These are phyloP conservation scores for Puccinia novopanici DNA, from an alignment of 1,284 basidiomycete genomes.

Conservation along the genomic window DNA sequence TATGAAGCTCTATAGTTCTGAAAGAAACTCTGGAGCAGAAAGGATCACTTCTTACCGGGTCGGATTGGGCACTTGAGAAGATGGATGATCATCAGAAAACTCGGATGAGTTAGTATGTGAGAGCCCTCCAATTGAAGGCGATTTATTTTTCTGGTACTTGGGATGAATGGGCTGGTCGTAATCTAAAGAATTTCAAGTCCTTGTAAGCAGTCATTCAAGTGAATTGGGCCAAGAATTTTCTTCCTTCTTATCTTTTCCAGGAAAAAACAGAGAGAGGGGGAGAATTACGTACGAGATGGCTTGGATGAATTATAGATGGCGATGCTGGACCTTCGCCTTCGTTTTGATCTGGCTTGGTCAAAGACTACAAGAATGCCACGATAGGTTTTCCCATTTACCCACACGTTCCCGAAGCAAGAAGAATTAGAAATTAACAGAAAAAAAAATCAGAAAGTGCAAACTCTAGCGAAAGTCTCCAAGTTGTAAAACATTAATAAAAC, in stretches of 20 bases:
- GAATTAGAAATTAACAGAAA: neutral
- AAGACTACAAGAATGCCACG: constrained; percentile 4
- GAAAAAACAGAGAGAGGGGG: neutral
- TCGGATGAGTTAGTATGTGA: constrained; percentile 23
- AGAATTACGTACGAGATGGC: neutral
- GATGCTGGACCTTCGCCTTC: constrained; percentile 17
- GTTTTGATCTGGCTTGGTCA: constrained; percentile 36
- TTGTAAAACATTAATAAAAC: no score
- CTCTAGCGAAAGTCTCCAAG: no score
- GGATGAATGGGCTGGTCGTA: neutral
- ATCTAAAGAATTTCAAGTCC: neutral
- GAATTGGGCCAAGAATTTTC: no score
- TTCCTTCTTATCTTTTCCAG: no score
- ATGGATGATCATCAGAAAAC: neutral
- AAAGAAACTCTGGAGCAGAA: neutral
- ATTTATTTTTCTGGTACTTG: constrained; percentile 7
- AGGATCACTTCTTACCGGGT: constrained; percentile 11
- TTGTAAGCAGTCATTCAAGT: neutral
- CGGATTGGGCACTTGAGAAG: constrained; percentile 2
- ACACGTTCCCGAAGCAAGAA: no score
- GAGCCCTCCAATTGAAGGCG: neutral
- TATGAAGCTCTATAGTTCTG: neutral
- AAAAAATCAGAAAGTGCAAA: neutral
- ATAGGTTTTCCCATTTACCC: neutral
- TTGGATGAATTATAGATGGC: constrained; percentile 13